Percentiles rank a stretch among this genome's conserved stretches.
phyloP scores from a whole-genome alignment of 805 yeast genomes.

The Ogataea zsoltii region DNA sequence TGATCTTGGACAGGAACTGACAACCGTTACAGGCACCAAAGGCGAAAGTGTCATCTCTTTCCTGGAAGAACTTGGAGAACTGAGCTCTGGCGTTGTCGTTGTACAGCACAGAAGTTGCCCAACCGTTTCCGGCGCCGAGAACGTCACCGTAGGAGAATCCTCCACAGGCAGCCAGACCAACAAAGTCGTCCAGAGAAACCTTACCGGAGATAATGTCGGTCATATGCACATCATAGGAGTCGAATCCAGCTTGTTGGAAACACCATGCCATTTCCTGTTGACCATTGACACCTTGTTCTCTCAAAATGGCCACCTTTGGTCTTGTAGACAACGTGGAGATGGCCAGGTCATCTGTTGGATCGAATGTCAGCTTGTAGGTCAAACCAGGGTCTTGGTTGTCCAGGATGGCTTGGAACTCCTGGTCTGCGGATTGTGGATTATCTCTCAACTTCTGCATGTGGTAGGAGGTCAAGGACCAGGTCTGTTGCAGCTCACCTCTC shows the following conservation, averaged over 20 bases:
- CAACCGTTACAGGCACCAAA: conserved; percentile 99
- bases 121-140: conserved; percentile 97
- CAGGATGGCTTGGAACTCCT: conserved; percentile 71
- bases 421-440: conserved; percentile 86
- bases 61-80: conserved; percentile 79
- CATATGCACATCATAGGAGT: conserved; percentile 95
- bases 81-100: conserved; percentile 74
- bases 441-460: conserved; percentile 90
- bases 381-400: conserved; percentile 93
- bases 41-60: conserved; percentile 89
- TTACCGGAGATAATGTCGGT: conserved; percentile 79
- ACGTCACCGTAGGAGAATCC: conserved; percentile 99
- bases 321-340: conserved; percentile 39
- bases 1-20: conserved; percentile 88
- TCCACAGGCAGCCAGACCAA: conserved; percentile 97
- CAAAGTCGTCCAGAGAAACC: conserved; percentile 73
- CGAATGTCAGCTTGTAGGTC: conserved; percentile 72
- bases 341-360: conserved; percentile 52
- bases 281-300: conserved; percentile 99
- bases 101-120: conserved; percentile 96
- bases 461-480: conserved; percentile 88
- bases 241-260: conserved; percentile 93
- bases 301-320: conserved; percentile 92
- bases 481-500: conserved; percentile 73
- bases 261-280: conserved; percentile 99